Evolutionary conservation across 179 eudicot species (phyloP).

Genomic region (Beta macrorhiza): DNA sequence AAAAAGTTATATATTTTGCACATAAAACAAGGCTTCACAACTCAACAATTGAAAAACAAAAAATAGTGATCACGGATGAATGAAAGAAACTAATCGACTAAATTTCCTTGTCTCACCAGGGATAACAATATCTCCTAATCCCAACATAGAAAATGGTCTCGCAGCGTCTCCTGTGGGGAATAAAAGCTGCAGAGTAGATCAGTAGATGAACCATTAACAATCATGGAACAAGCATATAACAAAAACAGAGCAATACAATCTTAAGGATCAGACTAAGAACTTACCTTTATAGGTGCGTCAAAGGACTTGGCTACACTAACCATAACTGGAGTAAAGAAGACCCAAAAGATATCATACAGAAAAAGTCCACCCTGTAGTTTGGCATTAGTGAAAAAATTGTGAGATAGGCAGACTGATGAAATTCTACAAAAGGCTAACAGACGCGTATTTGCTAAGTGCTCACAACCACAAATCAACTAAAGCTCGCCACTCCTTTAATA

Average conservation of each 20-base stretch:
- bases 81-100: not conserved
- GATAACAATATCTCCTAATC: conserved; percentile 92
- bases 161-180: conserved; percentile 76
- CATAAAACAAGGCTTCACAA: not conserved
- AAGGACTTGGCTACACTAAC: conserved; percentile 98
- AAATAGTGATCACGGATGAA: not conserved
- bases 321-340: conserved; percentile 97
- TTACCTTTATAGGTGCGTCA: conserved; percentile 97
- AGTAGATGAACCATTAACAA: not conserved
- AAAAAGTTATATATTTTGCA: not conserved
- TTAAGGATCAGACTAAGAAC: conserved; percentile 20
- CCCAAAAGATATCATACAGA: conserved; percentile 96
- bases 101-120: conserved; percentile 61
- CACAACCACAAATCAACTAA: not conserved
- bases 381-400: not conserved
- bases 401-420: not conserved
- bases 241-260: not conserved
- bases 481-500: not conserved
- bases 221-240: not conserved
- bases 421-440: not conserved
- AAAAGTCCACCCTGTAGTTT: conserved; percentile 82
- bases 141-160: conserved; percentile 95
- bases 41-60: not conserved
- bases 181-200: conserved; percentile 64
- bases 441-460: not conserved